These are phyloP conservation scores for Fragosphaeria purpurea DNA, from an alignment of 2,329 filamentous ascomycete genomes.

Conservation along the genomic window DNA sequence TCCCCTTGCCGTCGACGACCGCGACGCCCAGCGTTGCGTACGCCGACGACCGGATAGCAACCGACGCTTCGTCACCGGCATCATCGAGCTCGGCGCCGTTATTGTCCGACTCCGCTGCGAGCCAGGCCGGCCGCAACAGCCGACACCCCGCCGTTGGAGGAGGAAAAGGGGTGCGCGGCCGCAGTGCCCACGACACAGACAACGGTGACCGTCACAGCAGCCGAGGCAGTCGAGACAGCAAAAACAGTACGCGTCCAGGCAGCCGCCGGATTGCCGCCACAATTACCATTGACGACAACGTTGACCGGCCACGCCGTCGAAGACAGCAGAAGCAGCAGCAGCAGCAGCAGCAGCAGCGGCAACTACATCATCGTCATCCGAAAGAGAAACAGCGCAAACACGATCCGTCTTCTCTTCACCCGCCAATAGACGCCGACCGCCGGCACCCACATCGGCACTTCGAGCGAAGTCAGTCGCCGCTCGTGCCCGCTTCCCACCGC, in stretches of 20 bases:
- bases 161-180: not conserved
- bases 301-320: not conserved
- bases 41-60: too few relatives aligned
- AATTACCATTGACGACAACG: not conserved
- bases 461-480: slow-evolving; percentile 42
- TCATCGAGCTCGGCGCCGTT: slow-evolving; percentile 1
- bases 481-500: slow-evolving; percentile 37
- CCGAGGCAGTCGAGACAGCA: not conserved
- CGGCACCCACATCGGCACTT: slow-evolving; percentile 15
- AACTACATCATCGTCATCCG: not conserved
- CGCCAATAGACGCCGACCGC: slow-evolving; percentile 13
- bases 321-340: not conserved
- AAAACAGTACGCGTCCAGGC: not conserved
- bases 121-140: not conserved
- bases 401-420: not conserved
- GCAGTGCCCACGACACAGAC: not conserved
- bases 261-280: not conserved
- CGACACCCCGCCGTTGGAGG: too few relatives aligned
- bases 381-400: not conserved
- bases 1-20: slow-evolving; percentile 26
- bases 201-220: not conserved
- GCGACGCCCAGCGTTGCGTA: too few relatives aligned
- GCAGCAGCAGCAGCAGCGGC: not conserved
- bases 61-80: not conserved
- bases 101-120: not conserved